phyloP scores from a whole-genome alignment of 352 stramenopile genomes.

The Phytopythium aichiense region DNA sequence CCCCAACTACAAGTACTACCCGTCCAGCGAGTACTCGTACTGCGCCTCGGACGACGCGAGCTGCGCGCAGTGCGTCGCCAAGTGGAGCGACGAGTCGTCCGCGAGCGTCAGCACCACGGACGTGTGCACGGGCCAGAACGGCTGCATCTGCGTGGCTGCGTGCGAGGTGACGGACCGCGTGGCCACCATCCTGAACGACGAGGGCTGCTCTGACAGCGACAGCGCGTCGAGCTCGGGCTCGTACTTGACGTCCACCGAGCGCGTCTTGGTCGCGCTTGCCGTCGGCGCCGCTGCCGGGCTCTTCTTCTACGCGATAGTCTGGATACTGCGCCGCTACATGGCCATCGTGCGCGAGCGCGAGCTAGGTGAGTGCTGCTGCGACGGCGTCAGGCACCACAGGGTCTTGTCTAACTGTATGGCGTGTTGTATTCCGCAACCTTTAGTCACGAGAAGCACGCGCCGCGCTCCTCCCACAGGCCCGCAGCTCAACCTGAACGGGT shows the following conservation, averaged over 20 bases:
- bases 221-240: constrained; percentile 1
- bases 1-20: constrained; percentile 21
- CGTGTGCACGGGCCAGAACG: constrained; percentile 25
- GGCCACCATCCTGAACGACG: constrained; percentile 12
- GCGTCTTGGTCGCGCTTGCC: constrained; percentile 3
- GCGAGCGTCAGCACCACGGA: constrained; percentile 15
- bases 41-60: constrained; percentile 26
- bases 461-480: constrained; percentile 7
- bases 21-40: constrained; percentile 33
- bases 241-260: background rate
- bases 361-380: background rate
- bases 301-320: constrained; percentile 8
- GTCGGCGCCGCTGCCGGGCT: constrained; percentile 4
- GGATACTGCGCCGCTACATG: constrained; percentile 6
- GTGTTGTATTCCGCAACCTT: too few species aligned
- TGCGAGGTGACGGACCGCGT: constrained; percentile 25
- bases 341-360: background rate
- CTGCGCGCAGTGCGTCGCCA: constrained; percentile 23
- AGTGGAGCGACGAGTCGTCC: constrained; percentile 22
- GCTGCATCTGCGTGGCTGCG: constrained; percentile 36
- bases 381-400: background rate
- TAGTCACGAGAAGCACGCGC: background rate
- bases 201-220: background rate
- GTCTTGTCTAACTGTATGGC: background rate
- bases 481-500: constrained; percentile 23